Base-by-base conservation (phyloP, 495 filamentous ascomycete species). In the Hypoxylon fragiforme region DNA sequence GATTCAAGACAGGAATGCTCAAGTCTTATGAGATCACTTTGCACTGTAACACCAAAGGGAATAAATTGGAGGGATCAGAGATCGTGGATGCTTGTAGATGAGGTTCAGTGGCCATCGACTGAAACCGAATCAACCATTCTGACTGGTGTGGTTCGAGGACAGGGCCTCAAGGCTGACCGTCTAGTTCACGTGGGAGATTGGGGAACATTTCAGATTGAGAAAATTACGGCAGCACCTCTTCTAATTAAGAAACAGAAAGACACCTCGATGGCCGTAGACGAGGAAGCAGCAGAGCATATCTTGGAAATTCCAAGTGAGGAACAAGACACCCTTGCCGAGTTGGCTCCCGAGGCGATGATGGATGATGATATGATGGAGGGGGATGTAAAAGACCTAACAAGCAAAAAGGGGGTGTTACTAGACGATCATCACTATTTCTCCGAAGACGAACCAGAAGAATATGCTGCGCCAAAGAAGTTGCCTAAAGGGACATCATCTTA, bases 341-440 rank as follows among this genome's bases (percentile, higher is more conserved):
- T 98, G 22, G 92, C 94, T 1, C 75, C 76, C 14, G 91, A 96
- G 67, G 87, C 87, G 49, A 78, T 78, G 9, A 83, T 87, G 65
- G 90, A 90, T 81, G 82, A 87, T 24, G 83, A 87, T 50, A 74
- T 73, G 6, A 81, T 85, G 14, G 71, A 71, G 7, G 57, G 35
- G 44, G 58, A 57, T 2, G 35, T 20, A 7, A 56, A 45, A 42
- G 77, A 81, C 50, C 70, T 80, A 35, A 73, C 73, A 18, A 74
- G 63, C 8, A 71, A 82, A 60, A 79, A 85, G 70, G 92, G 92
- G 38, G 94, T 98, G 3, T 76, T 98, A 34, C 77, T 98, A 21
- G 94, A 98, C 57, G 92, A 96, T 54, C 92, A 98, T 70, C 94
- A 97, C 65, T 98, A 98, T 72, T 98, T 96, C 66, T 92, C 91